Evolutionary conservation across 371 early-diverging fungal species (phyloP).

Genomic region (Fennellomyces sp.): DNA sequence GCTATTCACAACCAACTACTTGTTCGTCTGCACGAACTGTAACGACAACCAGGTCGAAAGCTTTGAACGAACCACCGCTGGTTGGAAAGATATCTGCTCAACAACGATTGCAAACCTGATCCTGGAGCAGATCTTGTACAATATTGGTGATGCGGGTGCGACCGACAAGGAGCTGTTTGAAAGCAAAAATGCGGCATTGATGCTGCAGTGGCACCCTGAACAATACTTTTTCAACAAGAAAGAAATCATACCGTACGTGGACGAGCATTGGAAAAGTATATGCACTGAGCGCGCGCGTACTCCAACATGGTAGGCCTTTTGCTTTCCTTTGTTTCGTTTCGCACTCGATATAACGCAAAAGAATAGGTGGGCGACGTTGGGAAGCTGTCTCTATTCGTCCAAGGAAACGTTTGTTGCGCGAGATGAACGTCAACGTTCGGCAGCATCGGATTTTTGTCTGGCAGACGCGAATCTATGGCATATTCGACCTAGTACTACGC

Average conservation of each 20-base stretch:
- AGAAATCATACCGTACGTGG: conserved; percentile 69
- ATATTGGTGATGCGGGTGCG: conserved; percentile 26
- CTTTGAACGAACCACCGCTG: conserved; percentile 67
- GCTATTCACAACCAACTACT: conserved; percentile 69
- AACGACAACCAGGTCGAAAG: conserved; percentile 39
- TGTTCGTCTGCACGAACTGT: conserved; percentile 57
- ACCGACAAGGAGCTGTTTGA: conserved; percentile 47
- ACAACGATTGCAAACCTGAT: conserved; percentile 69
- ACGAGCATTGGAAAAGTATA: conserved; percentile 69
- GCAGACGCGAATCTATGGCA: conserved; percentile 68
- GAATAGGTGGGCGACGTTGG: conserved; percentile 68
- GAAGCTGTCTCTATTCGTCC: conserved; percentile 65
- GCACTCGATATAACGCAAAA: not conserved
- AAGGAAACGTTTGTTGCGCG: conserved; percentile 66
- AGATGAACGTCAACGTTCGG: conserved; percentile 66
- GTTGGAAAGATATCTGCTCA: conserved; percentile 74
- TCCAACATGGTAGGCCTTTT: conserved; percentile 56
- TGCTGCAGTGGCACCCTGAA: conserved; percentile 56
- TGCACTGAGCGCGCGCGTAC: conserved; percentile 70
- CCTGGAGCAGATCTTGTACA: conserved; percentile 53
- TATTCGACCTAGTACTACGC: conserved; percentile 52
- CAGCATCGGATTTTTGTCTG: conserved; percentile 67
- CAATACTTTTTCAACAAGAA: conserved; percentile 72
- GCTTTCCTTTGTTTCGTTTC: not conserved
- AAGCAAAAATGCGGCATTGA: conserved; percentile 52